A percentile compares a stretch with the other conserved stretches of the same genome.
Evolutionary conservation across 306 rosid genomes (phyloP).

Genomic region (Gynostemma pentaphyllum): DNA sequence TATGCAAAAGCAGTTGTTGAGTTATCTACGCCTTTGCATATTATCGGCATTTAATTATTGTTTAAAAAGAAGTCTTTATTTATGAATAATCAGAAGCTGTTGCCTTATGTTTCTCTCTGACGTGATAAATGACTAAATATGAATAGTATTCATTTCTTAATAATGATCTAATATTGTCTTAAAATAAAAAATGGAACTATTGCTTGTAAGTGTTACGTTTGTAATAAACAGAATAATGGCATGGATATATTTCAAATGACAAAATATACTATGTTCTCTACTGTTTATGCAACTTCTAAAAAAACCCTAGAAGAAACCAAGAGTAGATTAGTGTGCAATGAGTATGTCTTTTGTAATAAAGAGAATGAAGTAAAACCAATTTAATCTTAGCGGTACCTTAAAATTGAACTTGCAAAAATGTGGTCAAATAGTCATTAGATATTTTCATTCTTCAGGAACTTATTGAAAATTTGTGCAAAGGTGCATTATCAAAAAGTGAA

Average conservation of each 20-base stretch:
- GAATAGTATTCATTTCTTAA: no score
- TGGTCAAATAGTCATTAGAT: not conserved
- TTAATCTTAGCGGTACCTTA: not conserved
- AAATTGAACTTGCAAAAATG: not conserved
- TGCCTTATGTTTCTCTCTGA: no score
- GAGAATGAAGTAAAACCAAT: not conserved
- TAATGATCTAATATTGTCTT: no score
- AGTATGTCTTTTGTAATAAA: not conserved
- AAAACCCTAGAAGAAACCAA: not conserved
- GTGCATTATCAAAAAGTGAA: constrained; percentile 49
- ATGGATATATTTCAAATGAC: not conserved
- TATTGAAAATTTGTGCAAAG: constrained; percentile 55
- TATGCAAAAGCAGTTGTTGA: not conserved
- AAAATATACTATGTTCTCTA: not conserved
- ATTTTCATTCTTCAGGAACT: constrained; percentile 48
- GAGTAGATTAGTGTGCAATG: not conserved
- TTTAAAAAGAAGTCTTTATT: not conserved
- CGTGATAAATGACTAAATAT: no score
- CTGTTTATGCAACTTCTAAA: not conserved
- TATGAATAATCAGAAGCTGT: not conserved
- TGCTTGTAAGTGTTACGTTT: no score
- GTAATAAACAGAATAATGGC: no score
- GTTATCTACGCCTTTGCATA: not conserved
- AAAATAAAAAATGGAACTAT: no score
- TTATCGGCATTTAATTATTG: no score